Base-by-base conservation (phyloP, 371 early-diverging fungal genomes). In the Parasitella parasitica region DNA sequence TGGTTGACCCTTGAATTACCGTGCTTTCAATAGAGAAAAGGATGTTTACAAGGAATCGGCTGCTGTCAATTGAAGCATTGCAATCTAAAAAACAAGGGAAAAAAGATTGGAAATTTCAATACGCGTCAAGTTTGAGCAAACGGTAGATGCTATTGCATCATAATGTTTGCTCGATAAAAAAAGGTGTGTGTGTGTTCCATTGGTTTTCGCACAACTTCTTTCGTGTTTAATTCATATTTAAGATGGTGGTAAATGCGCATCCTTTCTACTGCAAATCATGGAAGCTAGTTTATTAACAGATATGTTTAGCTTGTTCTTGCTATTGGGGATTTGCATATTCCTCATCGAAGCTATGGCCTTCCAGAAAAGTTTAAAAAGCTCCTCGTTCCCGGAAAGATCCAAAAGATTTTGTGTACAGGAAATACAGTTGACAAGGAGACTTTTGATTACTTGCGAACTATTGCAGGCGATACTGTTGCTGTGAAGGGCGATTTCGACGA, bases 301-400 rank as follows among this genome's bases (percentile, higher is more conserved):
- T 43, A 9, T 16, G 15, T 22, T 2, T 43, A 89, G 88, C 80
- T 97, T 50, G 91, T 95, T 54, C 87, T 96, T 56, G 92, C 88
- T 57, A 88, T 96, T 69, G 97, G 97, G 57, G 97, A 97, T 77
- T 82, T 96, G 57, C 94, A 96, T 81, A 93, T 96, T 74, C 97
- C 98, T 36, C 89, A 94, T 69, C 86, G 98, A 18, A 89, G 89
- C 18, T 84, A 88, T 54, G 94, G 91, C 75, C 82, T 97, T 48
- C 96, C 97, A 0, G 76, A 82, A 48, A 92, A 92, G 75, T 96
- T 97, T 81, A 91, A 92, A 67, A 94, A 91, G 71, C 83, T 97
- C 30, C 76, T 94, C 69, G 87, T 91, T 11, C 94, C 94, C 2
- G 97, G 97, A 38, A 96, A 97, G 71, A 97, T 97, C 59, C 94